phyloP scores from a whole-genome alignment of 163 green algal species.

The Scenedesmus sp. region DNA sequence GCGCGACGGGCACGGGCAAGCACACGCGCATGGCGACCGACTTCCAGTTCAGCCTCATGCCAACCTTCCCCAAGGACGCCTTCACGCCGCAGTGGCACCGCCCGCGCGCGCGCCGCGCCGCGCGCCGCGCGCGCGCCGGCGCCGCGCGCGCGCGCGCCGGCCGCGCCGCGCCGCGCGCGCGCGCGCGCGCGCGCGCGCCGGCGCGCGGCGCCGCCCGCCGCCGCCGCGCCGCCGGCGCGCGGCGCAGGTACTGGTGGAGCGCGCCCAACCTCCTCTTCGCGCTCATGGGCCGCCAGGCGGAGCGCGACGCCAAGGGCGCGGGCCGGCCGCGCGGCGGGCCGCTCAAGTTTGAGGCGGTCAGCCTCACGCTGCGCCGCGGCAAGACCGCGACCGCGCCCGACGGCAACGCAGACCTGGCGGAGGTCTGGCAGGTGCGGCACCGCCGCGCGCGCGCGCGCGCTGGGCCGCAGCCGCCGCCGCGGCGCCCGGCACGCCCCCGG shows the following conservation, averaged over 20 bases:
- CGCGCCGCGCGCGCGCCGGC: no score
- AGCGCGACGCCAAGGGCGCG: neutral
- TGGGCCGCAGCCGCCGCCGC: no score
- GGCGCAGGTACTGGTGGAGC: conserved; percentile 27
- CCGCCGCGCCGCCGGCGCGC: no score
- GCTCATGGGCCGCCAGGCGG: neutral
- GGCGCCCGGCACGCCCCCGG: no score
- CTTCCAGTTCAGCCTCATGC: conserved; percentile 16
- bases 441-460: no score
- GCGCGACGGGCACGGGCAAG: conserved; percentile 11
- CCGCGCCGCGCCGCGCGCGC: no score
- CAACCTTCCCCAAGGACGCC: conserved; percentile 10
- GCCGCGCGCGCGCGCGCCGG: no score
- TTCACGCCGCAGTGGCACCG: conserved; percentile 17
- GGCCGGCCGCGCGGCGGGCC: neutral
- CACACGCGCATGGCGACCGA: conserved; percentile 24
- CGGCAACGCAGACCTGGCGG: neutral
- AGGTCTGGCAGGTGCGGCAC: conserved; percentile 22
- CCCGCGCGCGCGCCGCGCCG: no score
- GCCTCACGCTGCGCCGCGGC: conserved; percentile 13
- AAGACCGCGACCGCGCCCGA: neutral
- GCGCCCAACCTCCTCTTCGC: conserved; percentile 1
- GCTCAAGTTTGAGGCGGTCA: conserved; percentile 32
- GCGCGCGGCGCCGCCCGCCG: no score
- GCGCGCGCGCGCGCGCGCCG: no score